A percentile compares a stretch with the other conserved stretches of the same genome.
Conservation (phyloP, 1,139 yeast species). For the Tardiomyces digboiensis region DNA sequence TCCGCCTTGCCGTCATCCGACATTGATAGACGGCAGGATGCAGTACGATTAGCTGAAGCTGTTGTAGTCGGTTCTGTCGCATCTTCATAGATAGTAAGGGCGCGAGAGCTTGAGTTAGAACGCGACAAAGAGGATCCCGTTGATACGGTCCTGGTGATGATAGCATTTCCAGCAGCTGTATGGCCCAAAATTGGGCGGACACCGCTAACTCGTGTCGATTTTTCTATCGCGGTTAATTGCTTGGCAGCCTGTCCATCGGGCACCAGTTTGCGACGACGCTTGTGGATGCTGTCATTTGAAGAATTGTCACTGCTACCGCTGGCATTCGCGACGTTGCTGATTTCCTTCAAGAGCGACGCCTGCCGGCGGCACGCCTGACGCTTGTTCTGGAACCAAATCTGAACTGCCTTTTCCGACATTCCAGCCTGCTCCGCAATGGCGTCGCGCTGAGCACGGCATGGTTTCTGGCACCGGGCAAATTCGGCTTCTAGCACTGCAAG, state of each 20-base stretch:
- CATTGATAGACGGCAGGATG: constrained; percentile 23
- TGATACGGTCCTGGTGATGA: background rate
- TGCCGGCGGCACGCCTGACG: constrained; percentile 43
- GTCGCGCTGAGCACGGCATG: constrained; percentile 64
- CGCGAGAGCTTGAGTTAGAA: background rate
- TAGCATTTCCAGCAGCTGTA: background rate
- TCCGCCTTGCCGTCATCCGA: constrained; percentile 28
- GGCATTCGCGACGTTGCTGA: no score
- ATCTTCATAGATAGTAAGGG: background rate
- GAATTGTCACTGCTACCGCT: background rate
- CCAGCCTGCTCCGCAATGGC: constrained; percentile 70
- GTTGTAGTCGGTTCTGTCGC: background rate
- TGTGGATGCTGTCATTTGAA: background rate
- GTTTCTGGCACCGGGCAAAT: constrained; percentile 69
- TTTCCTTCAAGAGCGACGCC: background rate
- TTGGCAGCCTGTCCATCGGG: background rate
- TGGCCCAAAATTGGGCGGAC: background rate
- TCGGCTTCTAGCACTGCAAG: constrained; percentile 70
- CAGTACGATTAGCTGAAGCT: constrained; percentile 4
- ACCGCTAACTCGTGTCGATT: background rate
- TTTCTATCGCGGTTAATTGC: no score
- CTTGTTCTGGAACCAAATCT: constrained; percentile 96
- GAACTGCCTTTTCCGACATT: constrained; percentile 97
- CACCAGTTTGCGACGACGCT: background rate
- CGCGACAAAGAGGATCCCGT: constrained; percentile 2